Conservation (phyloP, 2,329 filamentous ascomycete genomes). For the Mycocentrospora acerina region DNA sequence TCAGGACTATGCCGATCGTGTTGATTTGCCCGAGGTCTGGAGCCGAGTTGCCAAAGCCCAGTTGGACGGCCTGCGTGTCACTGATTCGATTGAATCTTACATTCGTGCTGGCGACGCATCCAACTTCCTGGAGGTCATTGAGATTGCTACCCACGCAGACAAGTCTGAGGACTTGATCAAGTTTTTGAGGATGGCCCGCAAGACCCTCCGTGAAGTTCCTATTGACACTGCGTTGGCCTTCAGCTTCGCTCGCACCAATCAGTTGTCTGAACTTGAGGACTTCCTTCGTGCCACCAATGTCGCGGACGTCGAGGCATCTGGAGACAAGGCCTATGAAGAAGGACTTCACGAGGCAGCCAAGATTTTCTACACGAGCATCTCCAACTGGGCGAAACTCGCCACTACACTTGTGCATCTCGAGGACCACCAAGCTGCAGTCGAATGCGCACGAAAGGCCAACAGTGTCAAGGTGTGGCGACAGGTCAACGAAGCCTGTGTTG, state of each 20-base stretch:
- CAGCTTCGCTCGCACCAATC: slow-evolving; percentile 86
- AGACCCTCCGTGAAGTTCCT: slow-evolving; percentile 88
- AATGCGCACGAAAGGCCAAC: slow-evolving; percentile 97
- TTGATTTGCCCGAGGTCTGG: slow-evolving; percentile 95
- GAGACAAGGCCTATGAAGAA: slow-evolving; percentile 96
- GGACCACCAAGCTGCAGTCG: slow-evolving; percentile 96
- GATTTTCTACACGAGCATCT: slow-evolving; percentile 98
- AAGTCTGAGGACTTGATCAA: slow-evolving; percentile 98
- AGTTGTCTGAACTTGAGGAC: slow-evolving; percentile 91
- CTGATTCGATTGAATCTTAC: slow-evolving; percentile 93
- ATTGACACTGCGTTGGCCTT: slow-evolving; percentile 95
- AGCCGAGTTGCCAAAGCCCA: slow-evolving; percentile 98
- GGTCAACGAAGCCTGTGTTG: slow-evolving; percentile 92
- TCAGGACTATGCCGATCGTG: slow-evolving; percentile 90
- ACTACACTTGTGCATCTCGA: slow-evolving; percentile 96
- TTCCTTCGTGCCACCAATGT: slow-evolving; percentile 93
- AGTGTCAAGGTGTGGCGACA: slow-evolving; percentile 99
- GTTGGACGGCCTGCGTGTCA: slow-evolving; percentile 88
- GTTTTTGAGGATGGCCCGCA: slow-evolving; percentile 94
- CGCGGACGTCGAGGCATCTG: slow-evolving; percentile 91
- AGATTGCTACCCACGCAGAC: slow-evolving; percentile 89
- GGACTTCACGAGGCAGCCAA: slow-evolving; percentile 94
- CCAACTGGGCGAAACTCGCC: slow-evolving; percentile 98
- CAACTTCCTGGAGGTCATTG: slow-evolving; percentile 95
- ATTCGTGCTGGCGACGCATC: slow-evolving; percentile 90